Base-by-base conservation (phyloP, 768 basidiomycete genomes). In the Rickenella mellea region DNA sequence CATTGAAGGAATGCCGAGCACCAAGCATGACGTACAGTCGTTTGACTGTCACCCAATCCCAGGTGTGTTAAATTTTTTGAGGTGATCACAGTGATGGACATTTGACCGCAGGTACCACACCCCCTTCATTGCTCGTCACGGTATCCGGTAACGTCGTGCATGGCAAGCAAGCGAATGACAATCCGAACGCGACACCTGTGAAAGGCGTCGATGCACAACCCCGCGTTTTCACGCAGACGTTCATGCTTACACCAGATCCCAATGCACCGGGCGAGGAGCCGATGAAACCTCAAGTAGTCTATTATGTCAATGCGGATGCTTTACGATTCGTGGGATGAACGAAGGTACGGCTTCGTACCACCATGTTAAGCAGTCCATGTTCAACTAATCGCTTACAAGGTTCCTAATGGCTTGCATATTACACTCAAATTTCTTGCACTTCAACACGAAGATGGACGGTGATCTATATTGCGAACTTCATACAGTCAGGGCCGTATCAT, bases 31-130 rank as follows among this genome's bases (percentile, higher is more conserved):
- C 45, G 71, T 91, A 15, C 82, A 86, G 57, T 87, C 84, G 14
- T 88, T 87, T 49, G 89, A 91, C 56, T 91, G 89, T 51, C 88
- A 91, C 58, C 83, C 89, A 27, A 87, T 91, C 45, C 83, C 86
- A 61, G 85, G 88, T 83, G 27, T 19, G 62, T 48, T 24, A 15
- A 31, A 32, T 37, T 39, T 19, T 28, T 41, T 45, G 39, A 44
- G 36, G 47, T 27, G n/a, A 26, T 14, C 7, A 40, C 37, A 24
- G 48, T 42, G 45, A 37, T 32, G 33, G n/a, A 39, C 36, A 33
- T 19, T 38, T 39, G 32, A 15, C 40, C 14, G 8, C 50, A 88
- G 86, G 83, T 39, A 78, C 74, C 15, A 76, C 79, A 36, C 88
- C 88, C 1, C 85, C 89, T 11, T 83, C 83, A 8, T 66, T 91